phyloP scores from a whole-genome alignment of 2,329 filamentous ascomycete species.

The Scedosporium minutisporum region DNA sequence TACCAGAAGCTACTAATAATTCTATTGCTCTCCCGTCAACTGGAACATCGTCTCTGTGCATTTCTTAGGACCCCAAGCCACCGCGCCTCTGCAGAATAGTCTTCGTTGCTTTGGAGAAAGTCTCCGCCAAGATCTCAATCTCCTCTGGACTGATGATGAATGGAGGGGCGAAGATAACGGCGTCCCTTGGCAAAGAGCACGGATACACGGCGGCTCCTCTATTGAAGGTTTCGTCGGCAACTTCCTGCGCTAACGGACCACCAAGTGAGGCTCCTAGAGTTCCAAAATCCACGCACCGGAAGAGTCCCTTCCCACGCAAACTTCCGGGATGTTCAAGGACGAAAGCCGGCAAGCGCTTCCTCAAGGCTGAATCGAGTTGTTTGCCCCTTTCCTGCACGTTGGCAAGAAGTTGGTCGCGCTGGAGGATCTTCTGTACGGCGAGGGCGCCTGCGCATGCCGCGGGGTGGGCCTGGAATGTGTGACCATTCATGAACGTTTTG shows the following conservation, averaged over 20 bases:
- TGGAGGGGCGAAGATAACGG: constrained; percentile 9
- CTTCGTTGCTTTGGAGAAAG: not conserved
- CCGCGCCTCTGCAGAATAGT: not conserved
- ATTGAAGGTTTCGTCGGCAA: constrained; percentile 7
- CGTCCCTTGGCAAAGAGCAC: constrained; percentile 9
- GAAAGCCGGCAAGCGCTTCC: constrained; percentile 16
- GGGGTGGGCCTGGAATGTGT: constrained; percentile 40
- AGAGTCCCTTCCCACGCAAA: constrained; percentile 31
- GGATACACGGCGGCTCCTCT: constrained; percentile 10
- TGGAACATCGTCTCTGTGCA: no score
- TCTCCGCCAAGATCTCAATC: constrained; percentile 4
- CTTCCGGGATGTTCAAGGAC: constrained; percentile 24
- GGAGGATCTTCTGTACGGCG: constrained; percentile 27
- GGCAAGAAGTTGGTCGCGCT: constrained; percentile 21
- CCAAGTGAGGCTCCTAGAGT: constrained; percentile 5
- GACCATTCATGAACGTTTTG: constrained; percentile 44
- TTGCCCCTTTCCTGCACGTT: constrained; percentile 21
- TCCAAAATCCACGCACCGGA: constrained; percentile 37
- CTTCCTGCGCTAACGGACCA: constrained; percentile 5
- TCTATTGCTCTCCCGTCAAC: no score
- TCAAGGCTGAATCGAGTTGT: constrained; percentile 19
- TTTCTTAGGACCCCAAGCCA: no score
- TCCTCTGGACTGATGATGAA: constrained; percentile 10
- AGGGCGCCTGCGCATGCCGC: constrained; percentile 28
- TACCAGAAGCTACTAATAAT: no score